Conservation (phyloP, 805 yeast species). For the Nakazawaea ishiwadae region DNA sequence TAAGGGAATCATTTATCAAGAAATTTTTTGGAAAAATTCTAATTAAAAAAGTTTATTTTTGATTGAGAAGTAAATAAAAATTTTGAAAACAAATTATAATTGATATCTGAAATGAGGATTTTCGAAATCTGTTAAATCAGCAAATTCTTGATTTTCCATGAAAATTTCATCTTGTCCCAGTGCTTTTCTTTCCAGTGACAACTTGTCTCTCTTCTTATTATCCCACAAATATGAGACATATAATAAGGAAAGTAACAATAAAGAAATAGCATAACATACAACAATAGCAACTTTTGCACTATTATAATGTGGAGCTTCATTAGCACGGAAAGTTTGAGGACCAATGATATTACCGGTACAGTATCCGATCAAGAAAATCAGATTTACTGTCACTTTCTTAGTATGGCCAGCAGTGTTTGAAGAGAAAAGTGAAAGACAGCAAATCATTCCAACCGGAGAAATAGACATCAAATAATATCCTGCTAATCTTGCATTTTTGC, state of each 20-base stretch:
- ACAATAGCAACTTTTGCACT: slow-evolving; percentile 46
- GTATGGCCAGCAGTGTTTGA: slow-evolving; percentile 65
- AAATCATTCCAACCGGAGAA: slow-evolving; percentile 25
- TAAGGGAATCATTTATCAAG: too few species aligned
- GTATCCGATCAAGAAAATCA: slow-evolving; percentile 57
- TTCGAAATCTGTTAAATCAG: slow-evolving; percentile 43
- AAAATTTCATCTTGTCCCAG: slow-evolving; percentile 14
- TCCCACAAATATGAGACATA: slow-evolving; percentile 21
- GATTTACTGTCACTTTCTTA: slow-evolving; percentile 60
- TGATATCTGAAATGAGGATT: slow-evolving; percentile 51
- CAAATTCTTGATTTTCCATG: slow-evolving; percentile 22
- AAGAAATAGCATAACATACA: slow-evolving; percentile 25
- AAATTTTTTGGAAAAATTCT: too few species aligned
- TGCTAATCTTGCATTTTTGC: slow-evolving; percentile 29
- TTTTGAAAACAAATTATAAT: not conserved
- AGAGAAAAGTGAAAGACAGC: slow-evolving; percentile 21
- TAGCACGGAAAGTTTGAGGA: slow-evolving; percentile 60
- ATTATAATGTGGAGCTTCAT: slow-evolving; percentile 55
- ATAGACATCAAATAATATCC: slow-evolving; percentile 23
- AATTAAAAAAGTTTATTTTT: too few species aligned
- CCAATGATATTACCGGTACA: slow-evolving; percentile 69
- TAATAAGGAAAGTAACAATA: slow-evolving; percentile 24
- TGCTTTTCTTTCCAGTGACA: slow-evolving; percentile 20
- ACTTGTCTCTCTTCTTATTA: slow-evolving; percentile 18
- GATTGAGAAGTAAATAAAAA: not conserved